Evolutionary conservation across 257 asterid species (phyloP), one percentile per base, ranked within the genome.

Genomic region (Plantago ovata): DNA sequence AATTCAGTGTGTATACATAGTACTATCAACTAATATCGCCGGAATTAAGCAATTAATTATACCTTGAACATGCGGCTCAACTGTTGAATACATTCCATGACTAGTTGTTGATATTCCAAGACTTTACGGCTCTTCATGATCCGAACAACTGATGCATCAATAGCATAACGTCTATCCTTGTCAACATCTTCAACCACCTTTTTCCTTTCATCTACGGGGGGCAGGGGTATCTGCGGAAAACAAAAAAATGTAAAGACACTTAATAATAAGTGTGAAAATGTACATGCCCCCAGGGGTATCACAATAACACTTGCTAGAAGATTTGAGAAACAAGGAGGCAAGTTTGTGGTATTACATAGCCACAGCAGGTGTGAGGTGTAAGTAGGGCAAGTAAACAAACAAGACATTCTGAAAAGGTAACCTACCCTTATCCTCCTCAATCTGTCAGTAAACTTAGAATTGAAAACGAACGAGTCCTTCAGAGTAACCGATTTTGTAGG

Each of bases 111-210:
- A 72, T 83, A 72, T 16, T 70, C 72, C 58, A 75, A 38, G 39
- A 75, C 79, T 62, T 77, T 83, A 3, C 83, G 72, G n/a, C 83
- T 73, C 68, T 83, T 83, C 87, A 83, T 83, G 40, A 83, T 80
- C 33, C 87, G 84, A 39, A 80, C 87, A 32, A 83, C 48, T 23
- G 81, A 61, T 0, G 87, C 87, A 57, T 83, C 91, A 24, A 80
- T 80, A 18, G 78, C 69, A 58, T 68, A 69, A 9, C 77, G 69
- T 58, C 87, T 73, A 52, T 75, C 85, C 47, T 73, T 75, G 58
- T 69, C 78, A 18, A 83, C 83, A 60, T 67, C n/a, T n/a, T n/a
- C n/a, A n/a, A n/a, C n/a, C n/a, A n/a, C n/a, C n/a, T n/a, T n/a
- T n/a, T n/a, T n/a, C 69, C 76, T 80, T 47, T 83, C 84, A 44